Evolutionary conservation across 805 yeast species (phyloP).

Genomic region (Wickerhamiella alocasiicola): DNA sequence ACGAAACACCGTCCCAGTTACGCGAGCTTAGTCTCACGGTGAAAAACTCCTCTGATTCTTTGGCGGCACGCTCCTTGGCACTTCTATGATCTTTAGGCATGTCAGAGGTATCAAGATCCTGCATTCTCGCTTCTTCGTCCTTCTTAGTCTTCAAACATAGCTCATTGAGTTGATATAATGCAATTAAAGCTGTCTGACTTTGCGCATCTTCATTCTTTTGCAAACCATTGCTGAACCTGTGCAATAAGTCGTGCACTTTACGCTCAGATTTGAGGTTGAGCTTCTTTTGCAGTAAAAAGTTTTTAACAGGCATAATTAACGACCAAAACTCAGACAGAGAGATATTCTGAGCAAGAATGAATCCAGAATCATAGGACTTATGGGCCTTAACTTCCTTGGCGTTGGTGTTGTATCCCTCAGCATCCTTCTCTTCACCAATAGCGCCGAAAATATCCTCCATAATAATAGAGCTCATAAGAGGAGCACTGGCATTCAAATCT

Average conservation of each 20-base stretch:
- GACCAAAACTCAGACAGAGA: constrained; percentile 42
- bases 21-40: constrained; percentile 54
- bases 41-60: constrained; percentile 50
- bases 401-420: constrained; percentile 74
- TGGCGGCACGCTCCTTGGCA: constrained; percentile 14
- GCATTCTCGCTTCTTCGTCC: constrained; percentile 13
- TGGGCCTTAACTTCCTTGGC: constrained; percentile 86
- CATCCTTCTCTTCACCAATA: constrained; percentile 88
- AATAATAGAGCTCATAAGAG: constrained; percentile 49
- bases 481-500: constrained; percentile 54
- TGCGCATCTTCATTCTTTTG: constrained; percentile 52
- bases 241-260: constrained; percentile 65
- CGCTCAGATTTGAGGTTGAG: constrained; percentile 56
- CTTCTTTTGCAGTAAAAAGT: constrained; percentile 46
- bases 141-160: constrained; percentile 8
- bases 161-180: constrained; percentile 61
- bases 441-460: constrained; percentile 92
- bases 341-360: constrained; percentile 50
- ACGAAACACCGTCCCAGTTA: constrained; percentile 32
- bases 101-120: constrained; percentile 9
- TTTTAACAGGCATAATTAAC: constrained; percentile 57
- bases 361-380: constrained; percentile 63
- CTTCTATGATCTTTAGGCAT: not conserved
- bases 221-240: constrained; percentile 69
- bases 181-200: constrained; percentile 44